Percentiles rank a stretch among this genome's conserved stretches.
phyloP scores from a whole-genome alignment of 768 basidiomycete species.

The Botryobasidium botryosum region DNA sequence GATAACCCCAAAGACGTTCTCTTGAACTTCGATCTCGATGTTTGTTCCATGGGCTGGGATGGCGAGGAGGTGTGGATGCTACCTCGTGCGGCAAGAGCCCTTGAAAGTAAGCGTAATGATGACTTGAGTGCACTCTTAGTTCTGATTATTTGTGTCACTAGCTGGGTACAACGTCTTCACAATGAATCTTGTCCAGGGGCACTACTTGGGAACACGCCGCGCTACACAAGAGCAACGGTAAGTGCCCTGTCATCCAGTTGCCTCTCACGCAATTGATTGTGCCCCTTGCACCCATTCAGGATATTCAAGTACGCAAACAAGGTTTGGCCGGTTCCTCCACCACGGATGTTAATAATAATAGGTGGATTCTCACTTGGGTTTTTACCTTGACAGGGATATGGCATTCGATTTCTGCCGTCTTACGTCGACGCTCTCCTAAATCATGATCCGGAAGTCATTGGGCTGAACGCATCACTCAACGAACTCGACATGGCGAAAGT shows the following conservation, averaged over 20 bases:
- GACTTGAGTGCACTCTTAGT: neutral
- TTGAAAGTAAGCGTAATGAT: neutral
- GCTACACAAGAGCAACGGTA: constrained; percentile 1
- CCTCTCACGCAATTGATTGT: no score
- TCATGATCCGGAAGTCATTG: no score
- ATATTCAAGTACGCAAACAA: constrained; percentile 3
- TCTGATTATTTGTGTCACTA: neutral
- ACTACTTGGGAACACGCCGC: neutral
- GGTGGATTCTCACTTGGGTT: neutral
- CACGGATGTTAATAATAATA: neutral
- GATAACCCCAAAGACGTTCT: neutral
- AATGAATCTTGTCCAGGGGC: neutral
- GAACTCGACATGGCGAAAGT: no score
- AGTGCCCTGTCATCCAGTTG: neutral
- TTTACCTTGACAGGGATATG: neutral
- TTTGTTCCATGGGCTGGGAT: neutral
- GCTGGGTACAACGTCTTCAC: constrained; percentile 2
- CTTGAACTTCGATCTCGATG: constrained; percentile 2
- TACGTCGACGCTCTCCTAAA: neutral
- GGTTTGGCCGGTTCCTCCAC: no score
- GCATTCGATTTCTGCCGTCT: constrained; percentile 3
- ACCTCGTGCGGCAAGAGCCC: neutral
- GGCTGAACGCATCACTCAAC: no score
- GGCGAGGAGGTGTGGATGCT: neutral
- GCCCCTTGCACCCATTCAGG: neutral